phyloP scores from a whole-genome alignment of 2,329 filamentous ascomycete species.

The Stachybotrys elegans region DNA sequence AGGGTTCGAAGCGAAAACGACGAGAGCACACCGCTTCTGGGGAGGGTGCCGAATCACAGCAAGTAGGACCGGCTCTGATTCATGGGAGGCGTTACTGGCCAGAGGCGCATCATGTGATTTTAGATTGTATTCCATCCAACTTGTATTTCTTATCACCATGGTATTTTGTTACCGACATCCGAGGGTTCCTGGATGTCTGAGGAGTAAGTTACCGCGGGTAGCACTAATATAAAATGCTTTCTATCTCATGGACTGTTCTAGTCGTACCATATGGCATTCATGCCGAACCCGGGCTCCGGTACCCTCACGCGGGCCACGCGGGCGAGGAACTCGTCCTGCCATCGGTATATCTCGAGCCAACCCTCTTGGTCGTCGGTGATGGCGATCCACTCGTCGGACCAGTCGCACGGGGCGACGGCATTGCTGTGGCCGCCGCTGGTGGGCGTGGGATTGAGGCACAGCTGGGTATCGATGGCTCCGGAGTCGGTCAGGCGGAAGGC shows the following conservation, averaged over 20 bases:
- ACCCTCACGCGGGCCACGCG: conserved; percentile 73
- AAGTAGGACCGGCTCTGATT: too few relatives aligned
- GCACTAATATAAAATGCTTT: too few relatives aligned
- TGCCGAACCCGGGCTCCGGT: conserved; percentile 84
- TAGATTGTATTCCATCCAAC: too few relatives aligned
- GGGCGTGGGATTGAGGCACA: conserved; percentile 77
- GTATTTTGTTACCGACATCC: too few relatives aligned
- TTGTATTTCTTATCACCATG: too few relatives aligned
- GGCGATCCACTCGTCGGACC: conserved; percentile 85
- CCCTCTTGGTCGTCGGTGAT: conserved; percentile 85
- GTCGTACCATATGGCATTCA: conserved; percentile 97
- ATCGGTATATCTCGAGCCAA: conserved; percentile 82
- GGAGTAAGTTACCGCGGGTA: conserved; percentile 20
- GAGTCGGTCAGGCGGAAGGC: conserved; percentile 66
- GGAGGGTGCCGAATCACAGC: too few relatives aligned
- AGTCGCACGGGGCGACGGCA: conserved; percentile 77
- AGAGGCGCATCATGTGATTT: too few relatives aligned
- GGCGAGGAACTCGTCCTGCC: conserved; percentile 75
- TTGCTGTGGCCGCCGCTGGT: conserved; percentile 87
- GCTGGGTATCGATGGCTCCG: conserved; percentile 71
- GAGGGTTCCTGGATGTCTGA: conserved; percentile 10
- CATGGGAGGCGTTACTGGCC: too few relatives aligned
- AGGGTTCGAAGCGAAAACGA: conserved; percentile 1
- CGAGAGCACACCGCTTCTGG: conserved; percentile 12
- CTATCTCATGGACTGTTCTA: too few relatives aligned